phyloP scores from a whole-genome alignment of 2,329 filamentous ascomycete genomes.

The Venturia nashicola region DNA sequence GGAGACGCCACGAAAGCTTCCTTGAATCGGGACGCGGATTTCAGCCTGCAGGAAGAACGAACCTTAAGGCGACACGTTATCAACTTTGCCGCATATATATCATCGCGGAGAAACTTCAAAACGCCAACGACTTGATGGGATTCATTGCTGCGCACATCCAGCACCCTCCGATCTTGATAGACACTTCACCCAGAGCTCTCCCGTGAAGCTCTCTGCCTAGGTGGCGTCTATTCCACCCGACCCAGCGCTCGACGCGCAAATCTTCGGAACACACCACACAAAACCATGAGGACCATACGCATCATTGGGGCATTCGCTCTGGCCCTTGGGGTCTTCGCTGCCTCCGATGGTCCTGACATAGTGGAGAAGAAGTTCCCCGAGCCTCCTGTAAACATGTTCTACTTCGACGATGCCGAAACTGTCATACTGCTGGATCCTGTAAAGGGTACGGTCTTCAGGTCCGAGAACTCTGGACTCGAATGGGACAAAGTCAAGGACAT shows the following conservation, averaged over 20 bases:
- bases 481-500: conserved; percentile 60
- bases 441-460: conserved; percentile 59
- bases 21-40: neutral
- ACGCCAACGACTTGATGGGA: neutral
- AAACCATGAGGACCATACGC: conserved; percentile 3
- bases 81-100: neutral
- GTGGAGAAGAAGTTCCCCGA: conserved; percentile 47
- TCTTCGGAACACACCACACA: neutral
- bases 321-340: conserved; percentile 30
- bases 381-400: conserved; percentile 59
- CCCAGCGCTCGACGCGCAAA: neutral
- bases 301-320: conserved; percentile 27
- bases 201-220: neutral
- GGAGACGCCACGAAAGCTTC: neutral
- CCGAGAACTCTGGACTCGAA: conserved; percentile 63
- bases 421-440: conserved; percentile 60
- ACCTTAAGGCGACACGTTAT: neutral
- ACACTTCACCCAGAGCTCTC: neutral
- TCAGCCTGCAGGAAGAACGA: neutral
- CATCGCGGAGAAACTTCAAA: neutral
- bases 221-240: neutral
- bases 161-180: neutral
- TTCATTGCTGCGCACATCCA: neutral
- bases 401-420: conserved; percentile 82
- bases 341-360: conserved; percentile 55